phyloP scores from a whole-genome alignment of 2,329 filamentous ascomycete species.

The Plenodomus tracheiphilus region DNA sequence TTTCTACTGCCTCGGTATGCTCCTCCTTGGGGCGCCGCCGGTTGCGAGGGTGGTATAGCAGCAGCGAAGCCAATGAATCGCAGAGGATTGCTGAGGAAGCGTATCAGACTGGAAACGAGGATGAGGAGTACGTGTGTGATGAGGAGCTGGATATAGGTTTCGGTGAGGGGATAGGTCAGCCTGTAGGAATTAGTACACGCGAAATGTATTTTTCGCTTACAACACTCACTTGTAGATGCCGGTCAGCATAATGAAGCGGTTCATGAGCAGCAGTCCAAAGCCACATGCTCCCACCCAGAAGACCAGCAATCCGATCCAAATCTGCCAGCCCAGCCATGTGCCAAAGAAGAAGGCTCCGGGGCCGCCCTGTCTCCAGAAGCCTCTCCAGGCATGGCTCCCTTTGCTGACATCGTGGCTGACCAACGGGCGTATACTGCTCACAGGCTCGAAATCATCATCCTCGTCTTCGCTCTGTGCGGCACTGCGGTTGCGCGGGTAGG shows the following conservation, averaged over 20 bases:
- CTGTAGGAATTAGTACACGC: conserved; percentile 37
- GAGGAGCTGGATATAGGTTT: conserved; percentile 55
- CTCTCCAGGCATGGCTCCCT: conserved; percentile 16
- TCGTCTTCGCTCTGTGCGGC: conserved; percentile 53
- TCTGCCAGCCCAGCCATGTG: conserved; percentile 52
- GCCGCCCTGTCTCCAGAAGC: conserved; percentile 47
- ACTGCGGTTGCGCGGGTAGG: conserved; percentile 48
- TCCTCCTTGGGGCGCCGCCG: conserved; percentile 37
- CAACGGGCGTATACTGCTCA: conserved; percentile 45
- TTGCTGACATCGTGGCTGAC: conserved; percentile 38
- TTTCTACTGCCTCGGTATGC: conserved; percentile 32
- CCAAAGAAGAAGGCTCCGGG: conserved; percentile 55
- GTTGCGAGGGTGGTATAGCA: conserved; percentile 49
- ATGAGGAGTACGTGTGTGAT: conserved; percentile 55
- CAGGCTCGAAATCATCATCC: conserved; percentile 47
- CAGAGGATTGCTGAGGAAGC: conserved; percentile 49
- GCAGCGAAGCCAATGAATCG: conserved; percentile 49
- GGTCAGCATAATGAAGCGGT: conserved; percentile 56
- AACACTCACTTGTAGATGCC: conserved; percentile 49
- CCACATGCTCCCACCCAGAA: conserved; percentile 53
- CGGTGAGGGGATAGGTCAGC: conserved; percentile 57
- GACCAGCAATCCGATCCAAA: conserved; percentile 53
- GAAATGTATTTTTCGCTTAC: neutral
- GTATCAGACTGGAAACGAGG: conserved; percentile 52
- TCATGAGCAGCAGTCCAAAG: conserved; percentile 55